Evolutionary conservation across 148 eudicot genomes (phyloP).

Genomic region (Vaccinium myrtillus): DNA sequence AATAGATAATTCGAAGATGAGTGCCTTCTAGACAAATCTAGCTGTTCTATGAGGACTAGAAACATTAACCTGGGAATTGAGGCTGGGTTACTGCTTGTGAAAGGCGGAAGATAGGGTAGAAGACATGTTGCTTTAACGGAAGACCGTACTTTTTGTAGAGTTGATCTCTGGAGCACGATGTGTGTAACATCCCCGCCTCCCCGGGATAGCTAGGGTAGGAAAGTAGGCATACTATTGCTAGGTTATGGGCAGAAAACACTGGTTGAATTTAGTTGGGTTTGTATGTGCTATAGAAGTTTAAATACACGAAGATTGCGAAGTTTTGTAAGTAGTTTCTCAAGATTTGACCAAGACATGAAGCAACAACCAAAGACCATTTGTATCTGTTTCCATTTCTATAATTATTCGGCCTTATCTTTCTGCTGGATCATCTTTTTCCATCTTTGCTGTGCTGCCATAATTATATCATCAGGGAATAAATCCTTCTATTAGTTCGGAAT

Average conservation of each 20-base stretch:
- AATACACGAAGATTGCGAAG: background rate
- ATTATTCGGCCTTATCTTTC: background rate
- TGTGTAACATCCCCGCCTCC: background rate
- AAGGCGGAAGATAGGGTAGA: background rate
- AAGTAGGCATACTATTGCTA: background rate
- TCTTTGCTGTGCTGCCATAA: background rate
- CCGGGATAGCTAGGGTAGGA: background rate
- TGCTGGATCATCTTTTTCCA: background rate
- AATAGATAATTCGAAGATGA: background rate
- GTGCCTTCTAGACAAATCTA: background rate
- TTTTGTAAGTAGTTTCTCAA: background rate
- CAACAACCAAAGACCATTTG: background rate
- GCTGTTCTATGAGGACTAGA: constrained; percentile 2
- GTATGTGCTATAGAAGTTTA: background rate
- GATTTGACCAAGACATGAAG: background rate
- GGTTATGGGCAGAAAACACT: background rate
- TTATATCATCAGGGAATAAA: background rate
- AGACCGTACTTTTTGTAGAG: constrained; percentile 2
- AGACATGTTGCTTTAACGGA: background rate
- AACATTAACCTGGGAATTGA: background rate
- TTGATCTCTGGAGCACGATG: background rate
- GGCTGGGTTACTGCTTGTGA: background rate
- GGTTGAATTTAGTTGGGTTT: background rate
- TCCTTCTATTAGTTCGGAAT: background rate
- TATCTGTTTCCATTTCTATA: background rate